Evolutionary conservation across 139 green algal species (phyloP), one percentile per base, ranked within the genome.

Genomic region (Yamagishiella unicocca): DNA sequence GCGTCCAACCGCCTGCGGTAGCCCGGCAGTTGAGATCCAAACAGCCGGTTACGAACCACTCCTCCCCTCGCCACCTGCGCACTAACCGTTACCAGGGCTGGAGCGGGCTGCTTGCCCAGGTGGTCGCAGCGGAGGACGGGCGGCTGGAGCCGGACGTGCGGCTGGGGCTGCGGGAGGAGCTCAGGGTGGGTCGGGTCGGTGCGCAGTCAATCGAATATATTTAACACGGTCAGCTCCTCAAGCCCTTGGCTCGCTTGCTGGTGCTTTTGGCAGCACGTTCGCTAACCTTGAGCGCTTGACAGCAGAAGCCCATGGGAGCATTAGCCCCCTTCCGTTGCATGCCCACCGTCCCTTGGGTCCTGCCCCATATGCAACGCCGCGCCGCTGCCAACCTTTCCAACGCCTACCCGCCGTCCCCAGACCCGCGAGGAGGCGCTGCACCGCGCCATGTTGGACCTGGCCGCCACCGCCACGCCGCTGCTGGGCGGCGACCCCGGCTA

Each of bases 61-160:
- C n/a, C n/a, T n/a, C n/a, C n/a, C n/a, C n/a, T n/a, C n/a, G n/a
- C n/a, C n/a, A n/a, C n/a, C n/a, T n/a, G n/a, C n/a, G n/a, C n/a
- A n/a, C n/a, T n/a, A n/a, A n/a, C n/a, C n/a, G n/a, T n/a, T n/a
- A n/a, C n/a, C n/a, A 86, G 80, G 80, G 80, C 33, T 86, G 80
- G 80, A 67, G 45, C 64, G 82, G 82, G 8, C 33, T 81, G 42
- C 67, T 87, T 33, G 46, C 35, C 1, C 29, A 80, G 46, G 66
- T 80, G 67, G 67, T 55, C 10, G 82, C 53, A 0, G 82, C 82
- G 6, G 82, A 87, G 82, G 82, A 87, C 25, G 82, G 82, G 1
- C 46, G 73, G 19, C 50, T 91, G 54, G 88, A 91, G 53, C 73
- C 87, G 27, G 74, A 75, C 27, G 50, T 86, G 55, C 83, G 88